These are phyloP conservation scores for Wallemia mellicola DNA, from an alignment of 1,284 basidiomycete species.

Conservation along the genomic window DNA sequence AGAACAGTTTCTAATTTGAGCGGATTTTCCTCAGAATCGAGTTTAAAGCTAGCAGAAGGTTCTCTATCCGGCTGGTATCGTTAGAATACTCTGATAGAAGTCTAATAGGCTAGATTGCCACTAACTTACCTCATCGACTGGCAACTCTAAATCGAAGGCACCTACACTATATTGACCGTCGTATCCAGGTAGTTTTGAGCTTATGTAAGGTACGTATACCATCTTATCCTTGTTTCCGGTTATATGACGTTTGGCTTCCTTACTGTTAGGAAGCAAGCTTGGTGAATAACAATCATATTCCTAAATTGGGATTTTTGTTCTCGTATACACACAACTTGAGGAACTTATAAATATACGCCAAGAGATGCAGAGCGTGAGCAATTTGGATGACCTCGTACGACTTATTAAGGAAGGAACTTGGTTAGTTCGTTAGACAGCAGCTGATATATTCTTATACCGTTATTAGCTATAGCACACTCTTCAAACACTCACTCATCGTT, in stretches of 20 bases:
- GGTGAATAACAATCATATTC: too few species aligned
- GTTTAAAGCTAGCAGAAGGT: neutral
- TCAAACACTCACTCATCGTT: neutral
- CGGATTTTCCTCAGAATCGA: neutral
- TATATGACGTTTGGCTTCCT: too few species aligned
- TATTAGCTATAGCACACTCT: neutral
- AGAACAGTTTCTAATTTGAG: neutral
- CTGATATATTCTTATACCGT: too few species aligned
- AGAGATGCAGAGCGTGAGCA: neutral
- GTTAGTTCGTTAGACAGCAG: too few species aligned
- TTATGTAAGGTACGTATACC: conserved; percentile 1
- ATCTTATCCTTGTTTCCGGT: neutral
- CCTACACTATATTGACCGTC: neutral
- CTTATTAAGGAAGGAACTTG: neutral
- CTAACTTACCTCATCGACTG: neutral
- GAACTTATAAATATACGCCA: neutral
- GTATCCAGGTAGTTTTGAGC: neutral
- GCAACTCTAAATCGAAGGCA: neutral
- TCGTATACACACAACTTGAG: too few species aligned
- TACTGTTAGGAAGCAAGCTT: neutral
- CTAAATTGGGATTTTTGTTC: too few species aligned
- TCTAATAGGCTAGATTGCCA: too few species aligned
- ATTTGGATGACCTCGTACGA: neutral
- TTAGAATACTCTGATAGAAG: too few species aligned
- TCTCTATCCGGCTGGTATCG: neutral